Base-by-base conservation (phyloP, 345 rosid species). In the Salix suchowensis region DNA sequence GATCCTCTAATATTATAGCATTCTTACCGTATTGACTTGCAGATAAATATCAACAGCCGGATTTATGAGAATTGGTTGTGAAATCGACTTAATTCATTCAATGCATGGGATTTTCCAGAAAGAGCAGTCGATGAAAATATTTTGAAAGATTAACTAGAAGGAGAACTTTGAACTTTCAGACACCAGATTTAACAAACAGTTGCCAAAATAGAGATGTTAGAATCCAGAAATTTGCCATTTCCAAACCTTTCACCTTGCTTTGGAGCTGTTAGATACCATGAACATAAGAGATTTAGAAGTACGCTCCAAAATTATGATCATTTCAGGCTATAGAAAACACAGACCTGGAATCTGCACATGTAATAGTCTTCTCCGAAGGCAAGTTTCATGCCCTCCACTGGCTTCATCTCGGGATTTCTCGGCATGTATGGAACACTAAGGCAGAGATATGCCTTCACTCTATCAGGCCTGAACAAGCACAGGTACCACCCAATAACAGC, bases 311-410 rank as follows among this genome's bases (percentile, higher is more conserved):
- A 2, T 6, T 21, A 7, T 54, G 24, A 54, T 54, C 60, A 21
- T 54, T 54, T 2, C 21, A 54, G 60, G n/a, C n/a, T 21, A 0
- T 19, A 54, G 21, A 65, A 50, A n/a, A 61, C 12, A 5, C 18
- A 39, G 58, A 90, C 98, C 94, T 94, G 95, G 73, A 92, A 92
- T 84, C 97, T 87, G 87, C 94, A 92, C 26, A 91, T 85, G 77
- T 94, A 92, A 88, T 89, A 94, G 76, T 94, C 90, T 14, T 92
- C 94, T 67, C 94, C 97, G 68, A 86, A 92, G 71, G 62, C n/a
- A 60, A 88, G 86, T 13, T 86, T 79, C 84, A 90, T 70, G 65
- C 86, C 73, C 50, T 80, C 85, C n/a, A 91, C 44, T 67, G 96
- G 90, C 74, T 87, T 90, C 39, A 84, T 75, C 7, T 73, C 75